Evolutionary conservation across 1,284 basidiomycete genomes (phyloP), one percentile per base, ranked within the genome.

Genomic region (Sanguinoderma infundibulare): DNA sequence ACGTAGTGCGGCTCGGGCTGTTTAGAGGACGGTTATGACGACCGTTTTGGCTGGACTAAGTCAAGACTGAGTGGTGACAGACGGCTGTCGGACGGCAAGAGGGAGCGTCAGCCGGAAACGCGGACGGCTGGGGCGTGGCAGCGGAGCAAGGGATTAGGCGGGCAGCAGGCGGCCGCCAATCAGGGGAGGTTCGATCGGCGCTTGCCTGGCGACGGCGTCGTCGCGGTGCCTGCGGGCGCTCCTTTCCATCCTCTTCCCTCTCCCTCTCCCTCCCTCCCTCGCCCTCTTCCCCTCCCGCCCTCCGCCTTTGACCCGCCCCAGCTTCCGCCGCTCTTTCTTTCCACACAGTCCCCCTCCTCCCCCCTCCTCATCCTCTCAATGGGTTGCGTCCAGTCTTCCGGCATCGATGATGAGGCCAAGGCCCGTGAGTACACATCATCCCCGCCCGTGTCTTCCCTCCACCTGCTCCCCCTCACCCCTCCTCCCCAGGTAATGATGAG

Each of bases 401-500:
- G 81, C 61, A 78, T 89, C 69, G 90, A 92, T 72, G 87, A 87
- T 67, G 89, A 91, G 81, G 91, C 91, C 64, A 92, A 90, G 79
- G 90, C 90, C 75, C 89, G 91, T 93, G 66, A 77, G 91, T 91
- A 58, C 32, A n/a, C 5, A 47, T 52, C 17, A 47, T 35, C 32
- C 42, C 26, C 34, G 4, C n/a, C 32, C 53, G 34, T 47, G 35
- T 39, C 40, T n/a, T 39, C 39, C 30, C 38, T 55, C 40, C 28
- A 15, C 28, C 26, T n/a, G 35, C 50, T 26, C 36, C 62, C 36
- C 26, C 59, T 60, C 55, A 57, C 39, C 53, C 22, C 42, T 50
- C 42, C 34, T 38, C 55, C 30, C 2, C 69, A 93, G 91, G 91
- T 74, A 98, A 96, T 75, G 94, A 96, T 72, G 95, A 95, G 83